Evolutionary conservation across 2,329 filamentous ascomycete genomes (phyloP), one percentile per base, ranked within the genome.

Genomic region (Falciphora oryzae): DNA sequence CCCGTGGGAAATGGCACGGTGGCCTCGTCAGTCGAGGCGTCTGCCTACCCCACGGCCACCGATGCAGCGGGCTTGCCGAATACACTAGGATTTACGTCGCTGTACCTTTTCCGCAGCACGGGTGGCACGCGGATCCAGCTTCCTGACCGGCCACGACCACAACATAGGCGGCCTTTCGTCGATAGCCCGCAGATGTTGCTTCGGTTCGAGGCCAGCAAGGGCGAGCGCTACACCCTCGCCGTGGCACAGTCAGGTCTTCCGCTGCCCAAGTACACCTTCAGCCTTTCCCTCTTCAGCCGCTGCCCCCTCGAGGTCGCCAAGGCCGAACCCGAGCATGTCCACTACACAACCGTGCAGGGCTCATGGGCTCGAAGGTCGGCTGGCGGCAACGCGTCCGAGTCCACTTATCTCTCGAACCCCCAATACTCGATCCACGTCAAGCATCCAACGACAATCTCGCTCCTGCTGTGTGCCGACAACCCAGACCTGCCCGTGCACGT

Each of bases 151-250:
- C 69, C 69, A 4, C 67, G 71, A 65, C 86, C 86, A 8, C 75
- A 91, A 0, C 87, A 91, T 70, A 87, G 89, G 50, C 90, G 90
- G 0, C 91, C 92, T n/a, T 97, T 92, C 67, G 92, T 98, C 44
- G 94, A 97, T 75, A 96, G 93, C 2, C 93, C 93, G 1, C 96
- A 98, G 74, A 96, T 91, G 0, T 85, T 99, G 10, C 86, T 96
- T 59, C 88, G 90, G 65, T 83, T 96, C 66, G 84, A 91, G 32
- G 81, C 79, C 4, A 75, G 75, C 28, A 74, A 76, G 6, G 75
- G 74, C 58, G 74, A 73, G 8, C 69, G 75, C 1, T 83, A 84
- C 69, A 85, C 83, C 1, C 79, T 91, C 11, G 89, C 91, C 70
- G 64, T 75, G 70, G 38, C 77, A 22, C 90, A 96, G 70, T 89